Evolutionary conservation across 2,329 filamentous ascomycete species (phyloP).

Genomic region (Dactylellina haptotyla): DNA sequence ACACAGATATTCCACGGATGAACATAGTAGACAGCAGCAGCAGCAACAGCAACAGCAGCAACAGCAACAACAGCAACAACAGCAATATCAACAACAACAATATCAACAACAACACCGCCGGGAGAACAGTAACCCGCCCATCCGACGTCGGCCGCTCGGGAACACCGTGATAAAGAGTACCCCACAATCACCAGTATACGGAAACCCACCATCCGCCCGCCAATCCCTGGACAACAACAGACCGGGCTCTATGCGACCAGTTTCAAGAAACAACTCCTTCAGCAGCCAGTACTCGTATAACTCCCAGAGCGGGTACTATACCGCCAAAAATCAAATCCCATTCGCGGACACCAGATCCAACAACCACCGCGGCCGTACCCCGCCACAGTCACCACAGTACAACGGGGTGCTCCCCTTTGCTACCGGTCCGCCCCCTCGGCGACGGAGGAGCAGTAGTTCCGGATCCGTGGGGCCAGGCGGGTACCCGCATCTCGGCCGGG

Average conservation of each 20-base stretch:
- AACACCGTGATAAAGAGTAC: slow-evolving; percentile 36
- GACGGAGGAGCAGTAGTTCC: slow-evolving; percentile 25
- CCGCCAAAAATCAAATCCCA: slow-evolving; percentile 29
- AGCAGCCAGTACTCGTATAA: slow-evolving; percentile 41
- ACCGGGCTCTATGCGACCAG: background rate
- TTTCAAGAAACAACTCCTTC: slow-evolving; percentile 43
- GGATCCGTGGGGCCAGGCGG: slow-evolving; percentile 37
- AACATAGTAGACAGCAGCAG: slow-evolving; percentile 10
- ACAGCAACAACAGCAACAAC: background rate
- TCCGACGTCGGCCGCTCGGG: slow-evolving; percentile 41
- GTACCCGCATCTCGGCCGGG: slow-evolving; percentile 40
- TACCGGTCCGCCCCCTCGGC: slow-evolving; percentile 13
- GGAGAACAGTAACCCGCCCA: slow-evolving; percentile 1
- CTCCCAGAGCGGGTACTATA: slow-evolving; percentile 29
- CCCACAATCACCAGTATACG: slow-evolving; percentile 28
- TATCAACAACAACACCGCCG: slow-evolving; percentile 1
- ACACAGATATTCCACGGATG: slow-evolving; percentile 35
- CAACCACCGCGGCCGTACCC: background rate
- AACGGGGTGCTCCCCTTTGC: slow-evolving; percentile 37
- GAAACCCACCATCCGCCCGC: slow-evolving; percentile 5
- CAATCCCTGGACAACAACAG: slow-evolving; percentile 2
- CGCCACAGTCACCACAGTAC: slow-evolving; percentile 10
- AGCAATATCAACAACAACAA: background rate
- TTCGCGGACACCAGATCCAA: slow-evolving; percentile 15
- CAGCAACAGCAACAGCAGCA: slow-evolving; percentile 1